Evolutionary conservation across 2,329 filamentous ascomycete genomes (phyloP), one percentile per base, ranked within the genome.

Genomic region (Coniochaeta hoffmannii): DNA sequence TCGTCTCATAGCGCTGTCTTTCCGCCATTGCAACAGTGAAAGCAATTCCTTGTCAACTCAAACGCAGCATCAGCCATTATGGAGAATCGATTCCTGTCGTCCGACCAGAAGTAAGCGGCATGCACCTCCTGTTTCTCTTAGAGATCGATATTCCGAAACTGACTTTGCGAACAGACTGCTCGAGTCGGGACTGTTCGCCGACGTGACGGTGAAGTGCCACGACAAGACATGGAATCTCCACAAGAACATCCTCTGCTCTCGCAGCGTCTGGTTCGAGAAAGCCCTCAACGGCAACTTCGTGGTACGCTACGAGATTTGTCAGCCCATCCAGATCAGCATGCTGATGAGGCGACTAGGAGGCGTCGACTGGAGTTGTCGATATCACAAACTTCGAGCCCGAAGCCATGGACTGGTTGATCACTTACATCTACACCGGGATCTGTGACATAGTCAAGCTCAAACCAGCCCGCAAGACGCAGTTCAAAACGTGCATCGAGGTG

Each of bases 191-290:
- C 56, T 59, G 1, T 61, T 64, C 28, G 60, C 63, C 24, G 63
- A 65, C 30, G 63, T 63, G 12, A 56, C 36, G 2, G 54, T 65
- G 11, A 61, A 54, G 26, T 65, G 63, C 49, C 58, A 59, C 24
- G 56, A 57, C 52, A 51, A 38, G 32, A 61, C 59, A 24, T 65
- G 63, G 63, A 56, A 59, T 4, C 57, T 64, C 1, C 63, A 65
- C 56, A 62, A 60, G 24, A 59, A 59, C 55, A 65, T 65, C 14
- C 56, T 65, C 41, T 62, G 60, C 58, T 56, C 61, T 12, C 58
- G 63, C 28, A 61, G 63, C 57, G 26, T 52, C n/a, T 64, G 63
- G 63, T 65, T 65, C 32, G 51, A 64, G 11, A 64, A 62, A 56
- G 62, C 62, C 10, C 56, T 65, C 15, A 63, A 54, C 2, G 63